Evolutionary conservation across 2,329 filamentous ascomycete genomes (phyloP), one percentile per base, ranked within the genome.

Genomic region (Ophiostoma tasmaniense): DNA sequence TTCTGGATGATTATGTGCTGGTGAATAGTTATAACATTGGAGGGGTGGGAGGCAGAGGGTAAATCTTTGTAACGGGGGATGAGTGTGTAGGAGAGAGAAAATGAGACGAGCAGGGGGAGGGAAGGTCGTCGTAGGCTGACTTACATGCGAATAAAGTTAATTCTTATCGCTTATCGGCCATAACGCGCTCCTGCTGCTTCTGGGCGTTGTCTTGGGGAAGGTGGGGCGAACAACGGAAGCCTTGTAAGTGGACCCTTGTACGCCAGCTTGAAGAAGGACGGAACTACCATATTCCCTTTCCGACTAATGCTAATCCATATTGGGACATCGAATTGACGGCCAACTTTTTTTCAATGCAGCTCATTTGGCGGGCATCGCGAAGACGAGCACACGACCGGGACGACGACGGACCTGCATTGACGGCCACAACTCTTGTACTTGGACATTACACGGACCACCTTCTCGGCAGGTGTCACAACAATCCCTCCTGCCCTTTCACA

Each of bases 251-350:
- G 61, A 64, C 30, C 61, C 17, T 37, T 28, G 25, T 25, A 25
- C 11, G 13, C 25, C 30, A 3, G 28, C 37, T 45, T 30, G 17
- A 1, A 28, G 39, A 11, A 35, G 33, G 13, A 52, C 69, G 69
- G 69, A 70, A 68, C 67, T 68, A 68, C n/a, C n/a, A 68, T 70
- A n/a, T 68, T 70, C 69, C 69, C 35, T 8, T n/a, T 37, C 66
- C 50, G 67, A 45, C 3, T 20, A 17, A 6, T 13, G 35, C 64
- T 45, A 65, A 17, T 42, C 64, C 33, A 2, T 5, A 45, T 65
- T 30, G 11, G 33, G 30, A 25, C 35, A 14, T 65, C 14, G 35
- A 45, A 65, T 25, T 13, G 22, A 39, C 37, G 35, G 67, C 35
- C 59, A 67, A 45, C 62, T 70, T 68, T 68, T 68, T 67, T 45